Conservation (phyloP, 2,329 filamentous ascomycete genomes). For the Thelonectria discophora region DNA sequence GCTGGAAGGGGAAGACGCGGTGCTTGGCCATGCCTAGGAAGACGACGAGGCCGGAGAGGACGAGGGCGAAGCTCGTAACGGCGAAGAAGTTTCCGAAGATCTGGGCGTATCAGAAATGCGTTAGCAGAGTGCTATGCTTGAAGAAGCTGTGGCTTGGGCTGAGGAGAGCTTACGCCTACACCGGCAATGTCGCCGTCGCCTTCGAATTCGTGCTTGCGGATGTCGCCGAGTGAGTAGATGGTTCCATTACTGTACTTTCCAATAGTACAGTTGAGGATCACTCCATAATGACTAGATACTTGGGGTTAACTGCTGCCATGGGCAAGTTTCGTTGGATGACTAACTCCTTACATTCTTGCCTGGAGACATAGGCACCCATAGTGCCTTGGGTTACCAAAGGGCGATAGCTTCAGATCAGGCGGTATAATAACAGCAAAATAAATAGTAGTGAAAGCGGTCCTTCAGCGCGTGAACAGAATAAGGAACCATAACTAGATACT, state of each 20-base stretch:
- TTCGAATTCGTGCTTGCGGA: slow-evolving; percentile 8
- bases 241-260: slow-evolving; percentile 2
- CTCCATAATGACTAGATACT: slow-evolving; percentile 10
- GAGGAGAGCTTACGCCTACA: slow-evolving; percentile 2
- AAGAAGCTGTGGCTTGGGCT: too few relatives aligned
- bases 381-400: not conserved
- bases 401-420: not conserved
- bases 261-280: slow-evolving; percentile 15
- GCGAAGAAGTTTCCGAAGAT: slow-evolving; percentile 17
- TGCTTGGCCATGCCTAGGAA: slow-evolving; percentile 17
- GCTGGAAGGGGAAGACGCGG: slow-evolving; percentile 9
- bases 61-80: slow-evolving; percentile 14
- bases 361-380: slow-evolving; percentile 17
- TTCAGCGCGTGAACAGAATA: too few relatives aligned
- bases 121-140: not conserved
- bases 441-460: not conserved
- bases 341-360: slow-evolving; percentile 1
- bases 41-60: slow-evolving; percentile 15
- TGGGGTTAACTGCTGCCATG: not conserved
- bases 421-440: not conserved
- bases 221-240: not conserved
- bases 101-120: too few relatives aligned
- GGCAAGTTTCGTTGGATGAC: not conserved
- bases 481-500: too few relatives aligned
- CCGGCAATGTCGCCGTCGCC: slow-evolving; percentile 13